Conservation (phyloP, 768 basidiomycete genomes). For the Hysterangium stoloniferum region DNA sequence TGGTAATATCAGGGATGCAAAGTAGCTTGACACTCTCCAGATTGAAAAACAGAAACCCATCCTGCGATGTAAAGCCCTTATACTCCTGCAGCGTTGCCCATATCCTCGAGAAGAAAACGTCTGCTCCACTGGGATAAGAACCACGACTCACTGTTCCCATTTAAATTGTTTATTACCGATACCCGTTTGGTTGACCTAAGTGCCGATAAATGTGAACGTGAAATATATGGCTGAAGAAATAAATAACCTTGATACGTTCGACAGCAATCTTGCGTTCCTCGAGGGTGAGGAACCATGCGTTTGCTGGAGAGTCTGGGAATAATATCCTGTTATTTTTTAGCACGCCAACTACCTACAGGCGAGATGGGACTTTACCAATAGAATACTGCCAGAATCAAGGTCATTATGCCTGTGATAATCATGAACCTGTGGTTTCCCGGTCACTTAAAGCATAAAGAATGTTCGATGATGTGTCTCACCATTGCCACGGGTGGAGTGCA, state of each 20-base stretch:
- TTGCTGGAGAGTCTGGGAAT: constrained; percentile 71
- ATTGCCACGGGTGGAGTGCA: constrained; percentile 66
- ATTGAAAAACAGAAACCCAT: too few relatives aligned
- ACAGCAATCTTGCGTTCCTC: constrained; percentile 60
- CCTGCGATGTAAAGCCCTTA: too few relatives aligned
- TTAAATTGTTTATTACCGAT: too few relatives aligned
- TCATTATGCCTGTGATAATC: constrained; percentile 59
- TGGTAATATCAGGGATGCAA: too few relatives aligned
- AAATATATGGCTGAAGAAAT: too few relatives aligned
- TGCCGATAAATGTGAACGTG: too few relatives aligned
- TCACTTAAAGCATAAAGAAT: not conserved
- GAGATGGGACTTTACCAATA: constrained; percentile 50
- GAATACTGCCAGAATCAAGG: constrained; percentile 41
- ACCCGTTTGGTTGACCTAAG: too few relatives aligned
- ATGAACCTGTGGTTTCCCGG: constrained; percentile 43
- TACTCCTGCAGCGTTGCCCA: too few relatives aligned
- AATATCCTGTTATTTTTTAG: constrained; percentile 36
- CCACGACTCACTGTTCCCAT: too few relatives aligned
- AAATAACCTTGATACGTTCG: constrained; percentile 59
- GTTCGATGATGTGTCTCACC: constrained; percentile 33
- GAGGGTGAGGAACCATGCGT: constrained; percentile 63
- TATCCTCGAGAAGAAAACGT: too few relatives aligned
- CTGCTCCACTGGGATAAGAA: too few relatives aligned
- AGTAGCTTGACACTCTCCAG: too few relatives aligned
- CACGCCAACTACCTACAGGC: not conserved